Base-by-base conservation (phyloP, 2,329 filamentous ascomycete species). In the Penicillium digitatum region DNA sequence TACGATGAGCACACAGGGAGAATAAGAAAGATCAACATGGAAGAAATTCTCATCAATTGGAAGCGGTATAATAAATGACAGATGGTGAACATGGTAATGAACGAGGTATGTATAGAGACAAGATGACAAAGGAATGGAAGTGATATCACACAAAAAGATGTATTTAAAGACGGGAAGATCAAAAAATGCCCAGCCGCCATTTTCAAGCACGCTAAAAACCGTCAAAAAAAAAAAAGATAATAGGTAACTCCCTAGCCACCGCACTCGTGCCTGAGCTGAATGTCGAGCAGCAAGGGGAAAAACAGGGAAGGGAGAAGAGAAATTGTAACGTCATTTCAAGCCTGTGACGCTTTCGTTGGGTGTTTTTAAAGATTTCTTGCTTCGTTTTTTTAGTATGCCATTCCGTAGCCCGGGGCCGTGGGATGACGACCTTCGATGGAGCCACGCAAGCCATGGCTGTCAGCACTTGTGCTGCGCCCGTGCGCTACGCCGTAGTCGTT, bases 351-450 rank as follows among this genome's bases (percentile, higher is more conserved):
- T 31, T 34, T 44, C 46, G 46, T 44, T 16, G 43, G 20, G 39
- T 47, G 14, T 26, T 51, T 44, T 46, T 52, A 37, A 1, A 29
- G 20, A 12, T 18, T 42, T 40, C 47, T 52, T 27, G 11, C 24
- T 40, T 27, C 6, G 9, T 50, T 44, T 27, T 46, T 37, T 63
- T 63, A 71, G 54, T 69, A 69, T 47, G 70, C 69, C 60, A 71
- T 66, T 39, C 71, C 71, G 56, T 70, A 72, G n/a, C 63, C 68
- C 29, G 69, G 64, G 24, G 58, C 61, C 7, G 67, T 67, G 22
- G 65, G 62, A 38, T 63, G 58, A 27, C 62, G 70, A 27, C 66
- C 67, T 38, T 73, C 72, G 24, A 66, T 64, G n/a, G 71, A 70
- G 56, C 63, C 67, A 53, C 61, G 55, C 58, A 64, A 48, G 60